These are phyloP conservation scores for Parascedosporium putredinis DNA, from an alignment of 2,329 filamentous ascomycete genomes.

Conservation along the genomic window DNA sequence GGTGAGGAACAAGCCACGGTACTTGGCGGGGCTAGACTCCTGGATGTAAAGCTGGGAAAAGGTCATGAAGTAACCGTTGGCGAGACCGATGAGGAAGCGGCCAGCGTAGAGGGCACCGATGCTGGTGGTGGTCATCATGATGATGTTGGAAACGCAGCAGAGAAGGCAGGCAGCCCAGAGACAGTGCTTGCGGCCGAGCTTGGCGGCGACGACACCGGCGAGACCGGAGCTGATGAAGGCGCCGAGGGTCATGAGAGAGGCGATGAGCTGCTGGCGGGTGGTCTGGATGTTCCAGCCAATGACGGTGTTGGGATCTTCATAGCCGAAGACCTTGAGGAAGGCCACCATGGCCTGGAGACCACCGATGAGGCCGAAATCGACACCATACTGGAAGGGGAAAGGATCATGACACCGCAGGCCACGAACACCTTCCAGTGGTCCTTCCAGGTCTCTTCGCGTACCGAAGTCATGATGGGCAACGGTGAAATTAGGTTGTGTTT, in stretches of 20 bases:
- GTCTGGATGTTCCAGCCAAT: conserved; percentile 35
- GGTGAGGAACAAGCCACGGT: conserved; percentile 35
- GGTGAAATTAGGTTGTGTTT: neutral
- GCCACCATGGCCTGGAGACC: conserved; percentile 40
- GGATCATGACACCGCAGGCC: conserved; percentile 28
- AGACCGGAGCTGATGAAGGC: conserved; percentile 32
- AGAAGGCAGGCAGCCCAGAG: conserved; percentile 37
- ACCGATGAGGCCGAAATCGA: conserved; percentile 40
- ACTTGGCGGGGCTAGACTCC: conserved; percentile 34
- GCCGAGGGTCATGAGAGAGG: conserved; percentile 36
- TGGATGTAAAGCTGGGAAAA: conserved; percentile 41
- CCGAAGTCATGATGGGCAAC: conserved; percentile 4
- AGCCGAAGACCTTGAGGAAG: conserved; percentile 31
- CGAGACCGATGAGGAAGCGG: conserved; percentile 42
- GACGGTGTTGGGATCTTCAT: conserved; percentile 17
- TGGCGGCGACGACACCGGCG: conserved; percentile 27
- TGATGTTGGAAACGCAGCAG: conserved; percentile 39
- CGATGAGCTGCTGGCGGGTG: conserved; percentile 35
- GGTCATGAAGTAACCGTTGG: conserved; percentile 48
- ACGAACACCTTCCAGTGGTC: conserved; percentile 35
- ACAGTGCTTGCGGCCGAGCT: conserved; percentile 23
- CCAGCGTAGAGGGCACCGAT: conserved; percentile 45
- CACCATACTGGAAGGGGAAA: conserved; percentile 36
- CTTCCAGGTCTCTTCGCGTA: conserved; percentile 17
- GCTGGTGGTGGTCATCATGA: conserved; percentile 45